Evolutionary conservation across 345 rosid genomes (phyloP).

Genomic region (Iberis pinnata): DNA sequence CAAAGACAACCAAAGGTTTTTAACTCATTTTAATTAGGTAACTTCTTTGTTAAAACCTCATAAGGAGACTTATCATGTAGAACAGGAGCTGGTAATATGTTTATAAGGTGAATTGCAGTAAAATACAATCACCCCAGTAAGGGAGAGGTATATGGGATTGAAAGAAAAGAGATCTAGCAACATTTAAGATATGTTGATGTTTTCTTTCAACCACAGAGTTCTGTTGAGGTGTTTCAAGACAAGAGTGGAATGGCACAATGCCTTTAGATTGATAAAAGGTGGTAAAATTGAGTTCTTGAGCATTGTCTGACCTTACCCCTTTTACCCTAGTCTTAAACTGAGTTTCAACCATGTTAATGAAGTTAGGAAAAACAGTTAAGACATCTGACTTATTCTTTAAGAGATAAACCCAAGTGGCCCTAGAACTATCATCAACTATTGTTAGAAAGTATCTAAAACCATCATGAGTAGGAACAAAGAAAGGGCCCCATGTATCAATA

Average conservation of each 20-base stretch:
- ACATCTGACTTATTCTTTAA: not conserved
- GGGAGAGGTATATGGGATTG: not conserved
- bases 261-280: not conserved
- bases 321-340: not conserved
- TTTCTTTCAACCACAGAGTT: not conserved
- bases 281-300: not conserved
- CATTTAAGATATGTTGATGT: not conserved
- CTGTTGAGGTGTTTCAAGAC: not conserved
- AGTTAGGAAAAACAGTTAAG: fast-evolving
- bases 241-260: not conserved
- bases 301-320: not conserved
- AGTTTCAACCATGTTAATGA: not conserved
- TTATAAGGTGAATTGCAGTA: not conserved
- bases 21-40: too few species aligned
- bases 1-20: too few species aligned
- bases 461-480: not conserved
- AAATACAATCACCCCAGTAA: not conserved
- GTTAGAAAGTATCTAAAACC: not conserved
- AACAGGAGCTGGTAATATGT: not conserved
- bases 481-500: not conserved
- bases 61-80: not conserved
- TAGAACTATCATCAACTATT: not conserved
- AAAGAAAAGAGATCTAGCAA: too few species aligned
- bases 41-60: not conserved
- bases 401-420: too few species aligned